phyloP scores from a whole-genome alignment of 2,329 filamentous ascomycete genomes.

The Calonectria naviculata region DNA sequence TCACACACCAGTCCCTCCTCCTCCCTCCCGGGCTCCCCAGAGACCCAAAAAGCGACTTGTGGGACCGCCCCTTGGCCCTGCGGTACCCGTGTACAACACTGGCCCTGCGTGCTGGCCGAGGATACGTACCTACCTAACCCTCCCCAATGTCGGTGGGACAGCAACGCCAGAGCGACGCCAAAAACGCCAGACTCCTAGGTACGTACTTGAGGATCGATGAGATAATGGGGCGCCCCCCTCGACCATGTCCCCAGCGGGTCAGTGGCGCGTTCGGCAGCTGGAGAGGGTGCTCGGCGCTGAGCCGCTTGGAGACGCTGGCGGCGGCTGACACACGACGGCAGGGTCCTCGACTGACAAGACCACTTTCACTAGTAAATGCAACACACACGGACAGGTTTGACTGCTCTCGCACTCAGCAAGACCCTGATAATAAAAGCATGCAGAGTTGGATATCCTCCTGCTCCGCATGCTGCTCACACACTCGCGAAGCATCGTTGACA shows the following conservation, averaged over 20 bases:
- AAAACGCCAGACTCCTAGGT: conserved; percentile 17
- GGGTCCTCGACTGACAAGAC: conserved; percentile 9
- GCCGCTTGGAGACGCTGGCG: conserved; percentile 28
- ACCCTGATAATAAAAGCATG: background rate
- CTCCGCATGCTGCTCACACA: background rate
- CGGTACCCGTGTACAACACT: conserved; percentile 21
- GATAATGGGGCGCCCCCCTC: conserved; percentile 38
- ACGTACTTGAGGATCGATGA: conserved; percentile 36
- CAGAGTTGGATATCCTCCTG: background rate
- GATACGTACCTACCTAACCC: conserved; percentile 3
- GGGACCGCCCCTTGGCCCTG: conserved; percentile 20
- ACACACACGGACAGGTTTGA: background rate
- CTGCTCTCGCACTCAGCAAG: background rate
- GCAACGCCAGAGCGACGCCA: conserved; percentile 7
- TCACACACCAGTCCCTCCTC: conserved; percentile 24
- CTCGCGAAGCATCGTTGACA: background rate
- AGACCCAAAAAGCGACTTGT: conserved; percentile 29
- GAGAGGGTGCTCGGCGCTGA: conserved; percentile 26
- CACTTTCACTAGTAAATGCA: conserved; percentile 18
- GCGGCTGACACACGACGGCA: conserved; percentile 26
- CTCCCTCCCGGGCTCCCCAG: conserved; percentile 28
- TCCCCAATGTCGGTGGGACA: conserved; percentile 4
- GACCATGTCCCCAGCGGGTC: conserved; percentile 27
- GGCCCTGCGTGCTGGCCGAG: conserved; percentile 11
- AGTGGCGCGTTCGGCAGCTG: conserved; percentile 42